Base-by-base conservation (phyloP, 768 basidiomycete genomes). In the Rhizopogon salebrosus region DNA sequence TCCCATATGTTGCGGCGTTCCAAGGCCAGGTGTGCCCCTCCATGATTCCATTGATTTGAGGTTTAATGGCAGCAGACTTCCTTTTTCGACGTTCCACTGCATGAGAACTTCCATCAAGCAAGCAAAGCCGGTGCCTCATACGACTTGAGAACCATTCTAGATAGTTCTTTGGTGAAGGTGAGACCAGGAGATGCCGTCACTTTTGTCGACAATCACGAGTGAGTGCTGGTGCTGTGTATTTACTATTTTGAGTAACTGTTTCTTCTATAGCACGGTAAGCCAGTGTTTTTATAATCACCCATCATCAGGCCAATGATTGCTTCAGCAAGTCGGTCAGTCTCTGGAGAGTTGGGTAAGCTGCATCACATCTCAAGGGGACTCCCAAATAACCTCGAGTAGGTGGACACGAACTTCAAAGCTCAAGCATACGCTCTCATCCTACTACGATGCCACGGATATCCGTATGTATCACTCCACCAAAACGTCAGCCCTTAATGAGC, bases 121-220 rank as follows among this genome's bases (percentile, higher is more conserved):
- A 89, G 90, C 65, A 80, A 82, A 56, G 72, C 73, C 14, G 78
- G 84, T 27, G 74, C 76, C 34, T 71, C 75, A 16, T 95, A 83
- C 61, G 93, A 95, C 68, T 75, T 98, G 41, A 74, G 92, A 55
- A 79, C 64, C 29, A 84, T 98, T 55, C 72, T 94, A 37, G 74
- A 86, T 48, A 74, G 78, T 41, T 87, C 89, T 1, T 66, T 98
- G 10, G 76, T 91, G 16, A 75, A 85, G 52, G 62, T 71, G 3
- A 78, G 82, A 54, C 92, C 94, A 2, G 72, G 77, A 24, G 89
- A 93, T 63, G 89, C 93, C 4, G 90, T 97, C 5, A 92, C 90
- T 0, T 92, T 92, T 61, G 90, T 92, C 6, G 90, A 93, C 60
- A 93, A 92, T 66, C 90, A 93, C 58, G 91, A 93, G 90, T 91